Conservation (phyloP, 179 eudicot species). For the Silene vulgaris region DNA sequence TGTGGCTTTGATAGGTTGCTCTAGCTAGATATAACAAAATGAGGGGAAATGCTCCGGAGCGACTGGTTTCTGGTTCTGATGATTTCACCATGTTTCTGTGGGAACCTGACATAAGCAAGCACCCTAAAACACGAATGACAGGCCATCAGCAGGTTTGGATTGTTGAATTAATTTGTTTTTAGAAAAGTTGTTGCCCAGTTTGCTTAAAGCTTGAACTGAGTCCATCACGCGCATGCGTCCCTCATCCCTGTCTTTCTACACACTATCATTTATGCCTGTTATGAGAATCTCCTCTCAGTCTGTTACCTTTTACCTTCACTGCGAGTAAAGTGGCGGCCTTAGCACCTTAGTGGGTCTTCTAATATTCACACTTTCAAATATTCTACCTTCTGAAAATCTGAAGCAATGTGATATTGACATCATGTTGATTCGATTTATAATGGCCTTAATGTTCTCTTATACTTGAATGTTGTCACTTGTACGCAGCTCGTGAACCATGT, state of each 20-base stretch:
- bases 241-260: background rate
- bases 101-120: constrained; percentile 87
- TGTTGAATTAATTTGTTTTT: background rate
- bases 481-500: constrained; percentile 87
- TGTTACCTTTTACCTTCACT: too few relatives aligned
- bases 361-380: too few relatives aligned
- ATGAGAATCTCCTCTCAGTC: background rate
- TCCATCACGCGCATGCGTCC: background rate
- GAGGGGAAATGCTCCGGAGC: constrained; percentile 84
- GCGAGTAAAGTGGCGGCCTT: too few relatives aligned
- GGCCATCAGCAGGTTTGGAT: constrained; percentile 88
- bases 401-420: too few relatives aligned
- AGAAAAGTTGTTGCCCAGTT: background rate
- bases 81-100: constrained; percentile 96
- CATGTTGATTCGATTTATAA: background rate
- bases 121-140: constrained; percentile 92
- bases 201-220: constrained; percentile 4
- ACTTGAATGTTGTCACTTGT: background rate
- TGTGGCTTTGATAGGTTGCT: constrained; percentile 48
- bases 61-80: constrained; percentile 96
- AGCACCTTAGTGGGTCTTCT: too few relatives aligned
- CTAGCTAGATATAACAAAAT: constrained; percentile 70
- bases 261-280: background rate
- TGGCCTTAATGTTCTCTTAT: constrained; percentile 7
- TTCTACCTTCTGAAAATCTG: too few relatives aligned